Base-by-base conservation (phyloP, 148 eudicot species). In the Nepenthes mirabilis region DNA sequence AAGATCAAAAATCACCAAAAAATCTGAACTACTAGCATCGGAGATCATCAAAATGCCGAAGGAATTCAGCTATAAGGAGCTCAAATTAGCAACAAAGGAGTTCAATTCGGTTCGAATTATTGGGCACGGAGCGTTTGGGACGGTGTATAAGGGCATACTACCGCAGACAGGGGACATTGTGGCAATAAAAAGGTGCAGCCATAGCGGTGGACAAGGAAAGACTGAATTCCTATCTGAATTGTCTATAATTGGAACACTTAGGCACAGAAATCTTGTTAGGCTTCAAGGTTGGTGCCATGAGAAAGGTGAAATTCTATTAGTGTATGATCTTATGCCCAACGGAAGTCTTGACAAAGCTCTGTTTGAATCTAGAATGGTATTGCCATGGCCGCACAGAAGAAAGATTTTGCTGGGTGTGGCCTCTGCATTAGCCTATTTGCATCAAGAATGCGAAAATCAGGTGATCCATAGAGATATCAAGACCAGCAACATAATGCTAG, bases 261-360 rank as follows among this genome's bases (percentile, higher is more conserved):
- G 97, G 72, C 97, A 91, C 33, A 73, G 96, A 43, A 91, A 91
- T 68, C 80, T 91, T 32, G 93, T 91, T 33, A 70, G 84, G 66
- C 79, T 91, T 1, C 96, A 82, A 69, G 98, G 98, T 14, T 91
- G 90, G 90, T 91, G 98, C 34, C 95, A 86, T 33, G 91, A 88
- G 58, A 91, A 83, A 50, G 96, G 90, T 0, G 96, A 88, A 37
- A 80, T 86, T 53, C 65, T 91, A 33, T 57, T 91, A 37, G 84
- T 91, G 1, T 91, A 91, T 36, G 98, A 91, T 47, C 59, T 80
- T 1, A 88, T 91, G 96, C 74, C 84, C 0, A 91, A 91, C 66
- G 98, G 98, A 59, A 81, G 88, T 45, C 78, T 91, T 55, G 98
- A 91, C 33, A 91, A 91, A 74, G 94, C 82, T 1, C 65, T 77